These are phyloP conservation scores for Panicum miliaceum DNA, from an alignment of 176 grass and related monocot genomes.

Conservation along the genomic window DNA sequence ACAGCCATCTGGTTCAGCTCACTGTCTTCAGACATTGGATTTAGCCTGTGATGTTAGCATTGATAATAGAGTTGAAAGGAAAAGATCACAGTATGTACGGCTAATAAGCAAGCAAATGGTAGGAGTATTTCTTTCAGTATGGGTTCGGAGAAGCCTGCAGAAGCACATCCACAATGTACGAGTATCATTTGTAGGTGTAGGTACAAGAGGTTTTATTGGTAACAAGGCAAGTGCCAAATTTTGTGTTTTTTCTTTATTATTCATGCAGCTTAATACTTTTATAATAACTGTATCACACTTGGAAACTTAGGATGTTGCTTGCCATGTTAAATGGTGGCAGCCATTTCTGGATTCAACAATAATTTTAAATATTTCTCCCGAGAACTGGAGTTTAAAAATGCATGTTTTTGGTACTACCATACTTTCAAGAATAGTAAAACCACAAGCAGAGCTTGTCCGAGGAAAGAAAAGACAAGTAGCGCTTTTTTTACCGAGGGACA, in stretches of 20 bases:
- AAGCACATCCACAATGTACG: constrained; percentile 86
- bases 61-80: constrained; percentile 39
- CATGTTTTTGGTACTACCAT: background rate
- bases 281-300: background rate
- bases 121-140: constrained; percentile 77
- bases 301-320: background rate
- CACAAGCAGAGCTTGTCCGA: background rate
- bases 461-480: background rate
- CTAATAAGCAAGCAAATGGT: constrained; percentile 97
- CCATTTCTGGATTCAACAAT: background rate
- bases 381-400: constrained; percentile 4
- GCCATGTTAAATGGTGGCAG: background rate
- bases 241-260: constrained; percentile 3
- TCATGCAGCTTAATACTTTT: background rate
- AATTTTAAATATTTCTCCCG: background rate
- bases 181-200: constrained; percentile 86
- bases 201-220: constrained; percentile 84
- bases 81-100: constrained; percentile 56
- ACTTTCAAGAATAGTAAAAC: background rate
- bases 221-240: constrained; percentile 70
- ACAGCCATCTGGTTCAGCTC: constrained; percentile 22
- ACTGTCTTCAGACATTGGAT: constrained; percentile 2
- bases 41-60: constrained; percentile 36
- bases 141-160: constrained; percentile 67
- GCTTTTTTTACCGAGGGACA: background rate